A percentile compares a stretch with the other conserved stretches of the same genome.
Conservation (phyloP, 331 rosid species). For the Rosa hybrid region DNA sequence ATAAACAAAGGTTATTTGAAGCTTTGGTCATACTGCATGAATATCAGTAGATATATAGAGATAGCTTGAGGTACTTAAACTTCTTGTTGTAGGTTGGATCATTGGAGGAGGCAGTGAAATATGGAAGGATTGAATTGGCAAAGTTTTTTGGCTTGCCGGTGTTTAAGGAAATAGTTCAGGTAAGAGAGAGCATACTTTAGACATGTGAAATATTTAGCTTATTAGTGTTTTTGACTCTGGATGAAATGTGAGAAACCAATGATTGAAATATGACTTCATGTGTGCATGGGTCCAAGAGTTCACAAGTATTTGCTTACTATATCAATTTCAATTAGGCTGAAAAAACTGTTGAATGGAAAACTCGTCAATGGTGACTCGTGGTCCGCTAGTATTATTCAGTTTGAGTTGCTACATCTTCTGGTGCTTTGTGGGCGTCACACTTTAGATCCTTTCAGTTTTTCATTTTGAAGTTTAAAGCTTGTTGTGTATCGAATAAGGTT, state of each 20-base stretch:
- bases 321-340: background rate
- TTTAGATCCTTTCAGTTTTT: background rate
- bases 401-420: background rate
- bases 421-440: background rate
- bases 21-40: background rate
- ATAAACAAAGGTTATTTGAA: background rate
- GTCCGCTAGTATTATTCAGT: background rate
- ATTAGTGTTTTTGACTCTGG: background rate
- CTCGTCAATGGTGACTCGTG: background rate
- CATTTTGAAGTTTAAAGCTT: slow-evolving; percentile 1
- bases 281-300: background rate
- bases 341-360: background rate
- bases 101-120: slow-evolving; percentile 86
- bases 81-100: slow-evolving; percentile 64
- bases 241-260: background rate
- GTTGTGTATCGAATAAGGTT: slow-evolving; percentile 10
- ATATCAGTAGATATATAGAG: background rate
- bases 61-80: slow-evolving; percentile 22
- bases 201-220: background rate
- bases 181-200: background rate
- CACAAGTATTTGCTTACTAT: background rate
- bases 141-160: slow-evolving; percentile 61
- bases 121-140: slow-evolving; percentile 77
- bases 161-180: slow-evolving; percentile 84
- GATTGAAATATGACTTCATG: background rate